Evolutionary conservation across 331 rosid species (phyloP), one percentile per base, ranked within the genome.

Genomic region (Rhamnella rubrinervis): DNA sequence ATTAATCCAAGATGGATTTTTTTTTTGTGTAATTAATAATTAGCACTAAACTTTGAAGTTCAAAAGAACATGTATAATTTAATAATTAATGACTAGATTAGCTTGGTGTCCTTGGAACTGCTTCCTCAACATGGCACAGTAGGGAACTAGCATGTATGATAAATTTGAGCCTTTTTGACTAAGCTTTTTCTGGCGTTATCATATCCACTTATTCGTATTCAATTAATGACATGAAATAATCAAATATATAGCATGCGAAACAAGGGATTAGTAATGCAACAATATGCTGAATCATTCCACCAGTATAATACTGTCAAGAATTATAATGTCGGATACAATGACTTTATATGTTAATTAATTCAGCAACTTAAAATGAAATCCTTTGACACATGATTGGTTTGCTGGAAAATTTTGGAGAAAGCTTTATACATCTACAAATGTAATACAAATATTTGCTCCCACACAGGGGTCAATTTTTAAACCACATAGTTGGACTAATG

Each of bases 231-330:
- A 44, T 63, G 25, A 62, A 23, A 55, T 35, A 31, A 70, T 59
- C 49, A 70, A 37, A 18, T 17, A 5, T 52, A 58, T 68, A 18
- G 85, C 80, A 62, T 75, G 77, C 72, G 40, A 44, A 65, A 68
- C 25, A 61, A 74, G 59, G 46, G 59, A 53, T 35, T 64, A 60
- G 49, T 74, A 55, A 50, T 25, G 8, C 17, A 63, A 13, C 35
- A 17, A 7, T 46, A 41, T 21, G 50, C 71, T 63, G 52, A 71
- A 73, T 82, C 65, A 74, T 69, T 68, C n/a, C 70, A 19, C 38
- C 38, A 53, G 39, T 53, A 79, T 81, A 66, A 74, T 79, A 17
- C 49, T 76, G 81, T 73, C 73, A 71, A 46, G 71, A 68, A 80
- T 65, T 41, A 61, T 66, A 74, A 26, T 70, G 61, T 55, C 35